Conservation (phyloP, 177 flowering plant species). For the Vitis hybrid region DNA sequence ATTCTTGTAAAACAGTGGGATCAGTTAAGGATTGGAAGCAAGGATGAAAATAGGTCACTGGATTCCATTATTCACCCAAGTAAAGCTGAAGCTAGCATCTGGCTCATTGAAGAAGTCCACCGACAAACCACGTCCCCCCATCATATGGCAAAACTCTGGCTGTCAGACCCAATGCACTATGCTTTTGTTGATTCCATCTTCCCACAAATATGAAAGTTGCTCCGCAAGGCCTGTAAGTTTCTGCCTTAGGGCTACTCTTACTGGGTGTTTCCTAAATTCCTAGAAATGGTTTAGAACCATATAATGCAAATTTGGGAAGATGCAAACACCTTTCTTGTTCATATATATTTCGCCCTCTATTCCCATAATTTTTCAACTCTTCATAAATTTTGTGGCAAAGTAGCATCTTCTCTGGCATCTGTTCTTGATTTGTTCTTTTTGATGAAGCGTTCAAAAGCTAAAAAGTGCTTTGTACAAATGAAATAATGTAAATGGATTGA, state of each 20-base stretch:
- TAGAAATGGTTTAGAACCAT: constrained; percentile 1
- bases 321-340: not conserved
- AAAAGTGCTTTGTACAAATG: constrained; percentile 2
- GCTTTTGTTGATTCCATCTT: constrained; percentile 65
- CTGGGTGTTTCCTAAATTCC: not conserved
- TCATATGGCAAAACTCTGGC: constrained; percentile 65
- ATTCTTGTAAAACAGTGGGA: constrained; percentile 74
- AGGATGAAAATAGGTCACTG: constrained; percentile 51
- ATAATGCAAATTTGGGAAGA: not conserved
- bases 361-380: not conserved
- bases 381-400: not conserved
- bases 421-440: not conserved
- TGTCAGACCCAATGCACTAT: constrained; percentile 56
- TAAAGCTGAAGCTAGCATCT: constrained; percentile 80
- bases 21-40: constrained; percentile 45
- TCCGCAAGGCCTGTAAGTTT: not conserved
- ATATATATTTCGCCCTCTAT: not conserved
- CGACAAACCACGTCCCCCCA: constrained; percentile 62
- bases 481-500: not conserved
- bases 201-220: constrained; percentile 27
- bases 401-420: not conserved
- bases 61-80: constrained; percentile 67
- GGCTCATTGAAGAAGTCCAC: constrained; percentile 88
- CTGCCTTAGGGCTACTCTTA: not conserved
- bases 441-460: not conserved